These are phyloP conservation scores for Arbutus unedo DNA, from an alignment of 148 eudicot species.

Conservation along the genomic window DNA sequence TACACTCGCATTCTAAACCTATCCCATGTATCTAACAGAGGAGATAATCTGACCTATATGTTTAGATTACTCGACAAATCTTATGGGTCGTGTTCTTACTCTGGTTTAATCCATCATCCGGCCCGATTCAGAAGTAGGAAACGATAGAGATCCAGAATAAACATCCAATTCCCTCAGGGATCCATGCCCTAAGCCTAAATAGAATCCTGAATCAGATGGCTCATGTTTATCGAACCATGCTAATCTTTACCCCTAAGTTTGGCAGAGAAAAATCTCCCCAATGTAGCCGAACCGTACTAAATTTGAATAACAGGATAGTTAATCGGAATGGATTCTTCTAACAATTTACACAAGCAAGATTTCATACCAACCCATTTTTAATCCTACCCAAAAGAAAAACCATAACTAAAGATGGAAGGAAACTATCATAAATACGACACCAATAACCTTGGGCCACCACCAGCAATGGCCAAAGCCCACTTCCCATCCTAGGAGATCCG, in stretches of 20 bases:
- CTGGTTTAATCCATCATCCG: background rate
- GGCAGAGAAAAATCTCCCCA: background rate
- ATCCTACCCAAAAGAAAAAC: background rate
- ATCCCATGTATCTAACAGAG: too few species aligned
- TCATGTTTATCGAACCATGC: background rate
- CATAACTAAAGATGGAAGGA: background rate
- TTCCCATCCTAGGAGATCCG: background rate
- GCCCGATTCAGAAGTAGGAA: background rate
- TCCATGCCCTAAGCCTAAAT: background rate
- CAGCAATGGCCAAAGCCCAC: background rate
- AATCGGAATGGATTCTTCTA: too few species aligned
- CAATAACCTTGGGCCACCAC: constrained; percentile 1
- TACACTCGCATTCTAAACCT: too few species aligned
- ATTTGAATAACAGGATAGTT: background rate
- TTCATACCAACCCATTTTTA: background rate
- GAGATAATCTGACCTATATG: too few species aligned
- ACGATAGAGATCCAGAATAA: background rate
- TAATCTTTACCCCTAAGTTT: background rate
- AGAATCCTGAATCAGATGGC: background rate
- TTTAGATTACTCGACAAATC: too few species aligned
- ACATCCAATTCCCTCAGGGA: background rate
- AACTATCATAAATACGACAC: background rate
- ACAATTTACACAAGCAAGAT: background rate
- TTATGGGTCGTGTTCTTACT: too few species aligned
- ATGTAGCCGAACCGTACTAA: background rate